These are phyloP conservation scores for Calonectria hawksworthii DNA, from an alignment of 2,329 filamentous ascomycete species.

Conservation along the genomic window DNA sequence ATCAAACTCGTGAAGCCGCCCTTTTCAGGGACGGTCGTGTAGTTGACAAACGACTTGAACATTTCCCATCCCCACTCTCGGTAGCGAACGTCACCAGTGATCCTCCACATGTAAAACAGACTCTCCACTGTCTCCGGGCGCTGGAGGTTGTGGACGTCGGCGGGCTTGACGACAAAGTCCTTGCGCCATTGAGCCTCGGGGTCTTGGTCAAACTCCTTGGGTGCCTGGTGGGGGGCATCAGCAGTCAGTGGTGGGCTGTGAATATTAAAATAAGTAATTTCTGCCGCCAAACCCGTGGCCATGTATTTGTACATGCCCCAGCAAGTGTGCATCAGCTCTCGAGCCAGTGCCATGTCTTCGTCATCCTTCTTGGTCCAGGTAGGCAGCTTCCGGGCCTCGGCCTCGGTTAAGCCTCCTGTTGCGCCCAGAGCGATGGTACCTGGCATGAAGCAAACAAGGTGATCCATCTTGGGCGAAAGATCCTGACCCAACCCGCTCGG, in stretches of 20 bases:
- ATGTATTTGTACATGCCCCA: conserved; percentile 98
- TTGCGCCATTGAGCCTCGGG: conserved; percentile 76
- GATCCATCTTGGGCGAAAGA: conserved; percentile 94
- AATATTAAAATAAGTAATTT: conserved; percentile 93
- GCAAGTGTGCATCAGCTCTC: conserved; percentile 95
- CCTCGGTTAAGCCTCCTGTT: conserved; percentile 83
- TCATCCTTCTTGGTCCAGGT: conserved; percentile 86
- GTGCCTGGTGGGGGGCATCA: conserved; percentile 63
- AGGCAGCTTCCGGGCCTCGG: conserved; percentile 78
- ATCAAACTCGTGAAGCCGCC: conserved; percentile 86
- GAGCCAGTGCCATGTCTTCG: conserved; percentile 87
- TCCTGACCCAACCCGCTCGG: conserved; percentile 77
- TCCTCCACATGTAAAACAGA: conserved; percentile 98
- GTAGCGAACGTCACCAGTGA: conserved; percentile 91
- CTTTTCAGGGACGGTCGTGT: conserved; percentile 83
- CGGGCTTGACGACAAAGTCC: conserved; percentile 84
- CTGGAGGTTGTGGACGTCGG: conserved; percentile 94
- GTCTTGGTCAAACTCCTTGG: conserved; percentile 64
- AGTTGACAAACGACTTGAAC: conserved; percentile 91
- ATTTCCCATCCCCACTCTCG: conserved; percentile 99
- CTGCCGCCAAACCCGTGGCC: conserved; percentile 89
- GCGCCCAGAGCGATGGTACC: conserved; percentile 93
- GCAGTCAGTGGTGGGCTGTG: conserved; percentile 74
- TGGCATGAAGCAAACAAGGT: conserved; percentile 97
- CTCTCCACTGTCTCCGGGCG: conserved; percentile 97